phyloP scores from a whole-genome alignment of 345 rosid species.

The Brassica rapa region DNA sequence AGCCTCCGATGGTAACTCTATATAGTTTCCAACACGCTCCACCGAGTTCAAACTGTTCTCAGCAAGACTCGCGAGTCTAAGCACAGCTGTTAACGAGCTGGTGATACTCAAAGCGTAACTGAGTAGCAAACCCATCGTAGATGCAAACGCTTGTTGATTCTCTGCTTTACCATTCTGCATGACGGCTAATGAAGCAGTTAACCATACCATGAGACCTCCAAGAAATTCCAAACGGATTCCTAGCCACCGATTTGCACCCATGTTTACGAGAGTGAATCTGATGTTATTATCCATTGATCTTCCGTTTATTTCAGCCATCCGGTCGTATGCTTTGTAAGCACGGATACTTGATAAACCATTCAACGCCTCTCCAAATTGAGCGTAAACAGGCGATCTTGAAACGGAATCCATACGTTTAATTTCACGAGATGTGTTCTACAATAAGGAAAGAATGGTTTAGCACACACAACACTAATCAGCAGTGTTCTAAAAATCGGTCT shows the following conservation, averaged over 20 bases:
- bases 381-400: conserved; percentile 94
- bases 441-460: conserved; percentile 10
- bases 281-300: conserved; percentile 93
- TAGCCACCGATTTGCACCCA: conserved; percentile 95
- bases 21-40: conserved; percentile 88
- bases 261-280: conserved; percentile 86
- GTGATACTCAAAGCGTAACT: conserved; percentile 96
- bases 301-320: conserved; percentile 93
- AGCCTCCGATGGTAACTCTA: conserved; percentile 90
- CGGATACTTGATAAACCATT: conserved; percentile 94
- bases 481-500: neutral
- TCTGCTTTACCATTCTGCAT: conserved; percentile 91
- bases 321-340: conserved; percentile 94
- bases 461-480: neutral
- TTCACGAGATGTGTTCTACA: conserved; percentile 92
- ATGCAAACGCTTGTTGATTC: conserved; percentile 85
- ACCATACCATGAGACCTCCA: conserved; percentile 98
- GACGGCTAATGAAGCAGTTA: conserved; percentile 95
- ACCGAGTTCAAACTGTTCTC: conserved; percentile 97
- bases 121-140: conserved; percentile 97
- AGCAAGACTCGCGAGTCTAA: conserved; percentile 96
- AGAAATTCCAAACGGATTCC: conserved; percentile 83
- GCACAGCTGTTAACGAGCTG: conserved; percentile 73
- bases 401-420: conserved; percentile 94
- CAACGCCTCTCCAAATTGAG: conserved; percentile 97